Base-by-base conservation (phyloP, 1,284 basidiomycete genomes). In the Ceratobasidium sp. region DNA sequence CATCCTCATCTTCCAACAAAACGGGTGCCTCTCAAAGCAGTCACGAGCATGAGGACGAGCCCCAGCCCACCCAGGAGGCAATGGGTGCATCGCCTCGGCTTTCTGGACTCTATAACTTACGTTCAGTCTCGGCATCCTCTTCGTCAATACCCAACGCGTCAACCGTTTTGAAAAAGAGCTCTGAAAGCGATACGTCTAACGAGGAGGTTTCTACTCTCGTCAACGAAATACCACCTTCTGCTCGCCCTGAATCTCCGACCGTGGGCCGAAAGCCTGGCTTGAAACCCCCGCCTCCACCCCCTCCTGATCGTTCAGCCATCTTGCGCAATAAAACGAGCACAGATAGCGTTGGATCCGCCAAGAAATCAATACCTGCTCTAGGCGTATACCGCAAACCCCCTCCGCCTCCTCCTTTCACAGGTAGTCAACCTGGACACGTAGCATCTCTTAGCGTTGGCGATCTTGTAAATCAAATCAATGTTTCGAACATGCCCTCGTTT, bases 371-470 rank as follows among this genome's bases (percentile, higher is more conserved):
- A 8, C 65, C 52, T 26, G 45, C 26, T 41, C 53, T 57, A 34
- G 65, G 65, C 46, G 65, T 69, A 21, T 53, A 69, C 30, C 65
- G 65, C 65, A 69, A 69, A 32, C 65, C 65, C 2, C 65, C 65
- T 3, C 65, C 65, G 5, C 65, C 65, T 32, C 65, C 65, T 28
- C 52, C 52, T 8, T 52, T 28, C 39, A 23, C 34, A 14, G 32
- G 36, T 34, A 28, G 52, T 10, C 65, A 69, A 26, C 52, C 50
- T 14, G 65, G 65, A 28, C 65, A 69, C 32, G 53, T 30, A 8
- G 65, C 65, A 4, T 69, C 65, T 50, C 48, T 69, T 30, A 69
- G 65, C 28, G 65, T 69, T 45, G 67, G 67, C 5, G 67, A 70
- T 18, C 48, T 70, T 10, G 55, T 58, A 18, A 57, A 39, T 26